Evolutionary conservation across 2,329 filamentous ascomycete genomes (phyloP), one percentile per base, ranked within the genome.

Genomic region (Xylaria sp.): DNA sequence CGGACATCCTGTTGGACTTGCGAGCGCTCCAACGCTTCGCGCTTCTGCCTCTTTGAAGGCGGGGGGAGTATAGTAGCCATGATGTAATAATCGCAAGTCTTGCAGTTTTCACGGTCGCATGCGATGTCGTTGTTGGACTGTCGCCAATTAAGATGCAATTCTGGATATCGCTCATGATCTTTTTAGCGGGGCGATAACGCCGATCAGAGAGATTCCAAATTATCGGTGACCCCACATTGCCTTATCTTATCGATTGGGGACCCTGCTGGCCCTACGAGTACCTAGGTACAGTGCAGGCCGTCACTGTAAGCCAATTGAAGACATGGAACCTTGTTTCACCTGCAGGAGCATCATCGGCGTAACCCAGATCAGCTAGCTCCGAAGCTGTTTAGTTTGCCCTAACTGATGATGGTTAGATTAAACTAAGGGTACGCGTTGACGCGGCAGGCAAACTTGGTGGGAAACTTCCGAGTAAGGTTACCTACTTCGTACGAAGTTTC

Each of bases 11-110:
- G 88, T 71, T 96, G 91, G 52, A 85, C 78, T 65, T 86, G 82
- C 6, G 89, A 83, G 69, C 85, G 85, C 67, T 91, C 90, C 47
- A 88, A 80, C 19, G 83, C 82, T 67, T 90, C 90, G 54, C 88
- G 85, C 74, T 87, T 89, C 72, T 96, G 92, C 63, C 92, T 85
- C 76, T 97, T 97, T 55, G 88, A 92, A 3, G 91, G 90, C 52
- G 90, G 91, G n/a, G 91, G 91, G 4, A 88, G 74, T 52, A 92
- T 76, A 4, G 91, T 96, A 67, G 91, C 85, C 91, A 96, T 96
- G 11, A 42, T 70, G 4, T 9, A 34, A 50, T 42, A n/a, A 54
- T 2, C 3, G 13, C n/a, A 35, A 48, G 4, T n/a, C 4, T 30
- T 53, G 49, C n/a, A 44, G 42, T 10, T n/a, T 6, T 18, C 44